Base-by-base conservation (phyloP, 1,284 basidiomycete genomes). In the Anthracocystis panici-leucophaei region DNA sequence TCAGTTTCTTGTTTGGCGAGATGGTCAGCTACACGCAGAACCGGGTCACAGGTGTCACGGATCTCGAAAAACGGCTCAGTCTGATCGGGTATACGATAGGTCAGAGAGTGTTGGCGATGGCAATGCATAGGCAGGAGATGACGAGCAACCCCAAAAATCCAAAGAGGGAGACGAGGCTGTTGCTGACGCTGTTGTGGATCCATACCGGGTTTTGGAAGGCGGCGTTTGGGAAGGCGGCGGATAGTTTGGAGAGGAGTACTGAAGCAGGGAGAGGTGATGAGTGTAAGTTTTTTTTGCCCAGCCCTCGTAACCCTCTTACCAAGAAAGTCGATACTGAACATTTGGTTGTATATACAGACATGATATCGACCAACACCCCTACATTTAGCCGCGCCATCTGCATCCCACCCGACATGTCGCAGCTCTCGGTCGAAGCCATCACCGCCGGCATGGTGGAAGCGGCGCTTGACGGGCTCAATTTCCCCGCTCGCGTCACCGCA, bases 351-450 rank as follows among this genome's bases (percentile, higher is more conserved):
- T 46, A n/a, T 27, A 18, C 48, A 49, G 48, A 98, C 87, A 98
- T 99, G 97, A 94, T 99, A 75, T 93, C 96, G 67, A 93, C 97
- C 88, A 98, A 99, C 84, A 92, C 94, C 82, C 95, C 97, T 12
- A 90, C 92, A 21, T 89, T 98, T 75, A 95, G 97, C 60, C 90
- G 93, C 74, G 89, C 93, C 79, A 94, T 99, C 70, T 94, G 94
- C 20, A 92, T 98, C 25, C 97, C 96, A 7, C 91, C 91, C 78
- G 97, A 99, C 82, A 92, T 99, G 90, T 92, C 91, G 72, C 92
- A 94, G 80, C 89, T 99, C 41, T 95, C 92, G 80, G 97, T 95
- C 82, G 97, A 95, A 40, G 97, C 96, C 1, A 93, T 97, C 84
- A 95, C 95, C 0, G 96, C 96, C 6, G 96, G 97, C 0, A 92